Evolutionary conservation across 2,329 filamentous ascomycete genomes (phyloP).

Genomic region (Colletotrichum cuscutae): DNA sequence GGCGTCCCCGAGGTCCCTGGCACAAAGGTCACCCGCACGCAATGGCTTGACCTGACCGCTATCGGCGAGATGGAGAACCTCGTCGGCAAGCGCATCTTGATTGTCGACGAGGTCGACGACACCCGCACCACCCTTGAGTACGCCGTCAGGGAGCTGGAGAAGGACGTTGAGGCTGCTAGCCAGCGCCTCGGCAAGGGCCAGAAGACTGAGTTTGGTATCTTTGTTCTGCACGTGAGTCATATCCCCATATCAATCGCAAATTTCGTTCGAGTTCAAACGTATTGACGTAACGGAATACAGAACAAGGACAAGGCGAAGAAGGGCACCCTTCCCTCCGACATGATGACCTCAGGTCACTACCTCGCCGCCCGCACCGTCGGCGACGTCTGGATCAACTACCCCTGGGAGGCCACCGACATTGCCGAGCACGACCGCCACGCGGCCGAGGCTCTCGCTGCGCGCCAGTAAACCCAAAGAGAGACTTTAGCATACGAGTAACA

Average conservation of each 20-base stretch:
- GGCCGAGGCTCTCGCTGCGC: constrained; percentile 50
- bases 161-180: constrained; percentile 88
- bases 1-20: constrained; percentile 78
- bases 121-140: constrained; percentile 95
- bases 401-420: constrained; percentile 96
- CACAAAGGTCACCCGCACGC: constrained; percentile 95
- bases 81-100: constrained; percentile 90
- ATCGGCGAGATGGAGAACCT: constrained; percentile 87
- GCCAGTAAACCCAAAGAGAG: constrained; percentile 8
- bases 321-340: constrained; percentile 81
- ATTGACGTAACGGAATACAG: constrained; percentile 52
- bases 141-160: constrained; percentile 90
- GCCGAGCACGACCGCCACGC: constrained; percentile 87
- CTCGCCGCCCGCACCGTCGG: constrained; percentile 85
- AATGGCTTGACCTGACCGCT: constrained; percentile 94
- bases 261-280: background rate
- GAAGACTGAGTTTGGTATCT: constrained; percentile 91
- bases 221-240: constrained; percentile 86
- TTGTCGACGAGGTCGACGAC: constrained; percentile 96
- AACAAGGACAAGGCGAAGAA: constrained; percentile 99
- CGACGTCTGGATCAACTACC: constrained; percentile 99
- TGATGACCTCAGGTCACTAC: constrained; percentile 80
- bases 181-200: constrained; percentile 69
- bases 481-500: constrained; percentile 7
- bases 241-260: background rate